A percentile compares a stretch with the other conserved stretches of the same genome.
phyloP scores from a whole-genome alignment of 805 yeast genomes.

The Starmerella riodocensis region DNA sequence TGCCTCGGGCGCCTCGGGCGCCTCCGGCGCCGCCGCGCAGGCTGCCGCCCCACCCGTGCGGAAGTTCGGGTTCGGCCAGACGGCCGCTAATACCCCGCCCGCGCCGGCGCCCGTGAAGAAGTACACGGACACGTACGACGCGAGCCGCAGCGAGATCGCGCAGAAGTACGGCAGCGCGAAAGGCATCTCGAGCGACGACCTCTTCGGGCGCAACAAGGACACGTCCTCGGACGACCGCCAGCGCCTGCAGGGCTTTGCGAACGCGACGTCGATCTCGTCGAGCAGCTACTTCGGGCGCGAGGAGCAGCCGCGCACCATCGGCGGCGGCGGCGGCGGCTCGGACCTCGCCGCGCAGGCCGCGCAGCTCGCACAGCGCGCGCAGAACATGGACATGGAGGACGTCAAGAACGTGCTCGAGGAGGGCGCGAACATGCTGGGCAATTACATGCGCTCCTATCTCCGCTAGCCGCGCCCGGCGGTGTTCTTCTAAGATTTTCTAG shows the following conservation, averaged over 20 bases:
- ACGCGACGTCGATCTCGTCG: conserved; percentile 85
- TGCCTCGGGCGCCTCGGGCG: neutral
- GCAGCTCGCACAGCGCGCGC: conserved; percentile 29
- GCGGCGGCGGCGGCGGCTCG: conserved; percentile 23
- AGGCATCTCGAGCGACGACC: conserved; percentile 91
- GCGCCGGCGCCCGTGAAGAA: conserved; percentile 16
- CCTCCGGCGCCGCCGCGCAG: conserved; percentile 8
- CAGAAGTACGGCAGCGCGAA: conserved; percentile 73
- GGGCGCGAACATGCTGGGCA: conserved; percentile 83
- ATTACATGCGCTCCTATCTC: conserved; percentile 73
- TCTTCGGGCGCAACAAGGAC: conserved; percentile 83
- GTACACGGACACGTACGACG: conserved; percentile 37
- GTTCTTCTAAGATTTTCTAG: too few species aligned
- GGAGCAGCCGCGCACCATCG: conserved; percentile 29
- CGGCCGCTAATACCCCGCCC: conserved; percentile 21
- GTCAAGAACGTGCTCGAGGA: conserved; percentile 84
- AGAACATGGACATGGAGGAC: conserved; percentile 80
- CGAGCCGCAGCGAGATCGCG: conserved; percentile 24
- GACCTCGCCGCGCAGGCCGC: conserved; percentile 24
- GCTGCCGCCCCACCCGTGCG: conserved; percentile 17
- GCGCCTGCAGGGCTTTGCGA: conserved; percentile 70
- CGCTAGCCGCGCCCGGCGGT: too few species aligned
- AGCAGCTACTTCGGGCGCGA: conserved; percentile 85
- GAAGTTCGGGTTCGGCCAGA: conserved; percentile 23
- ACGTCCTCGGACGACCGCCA: conserved; percentile 51